Conservation (phyloP, 1,284 basidiomycete genomes). For the Ceratobasidium papillatum region DNA sequence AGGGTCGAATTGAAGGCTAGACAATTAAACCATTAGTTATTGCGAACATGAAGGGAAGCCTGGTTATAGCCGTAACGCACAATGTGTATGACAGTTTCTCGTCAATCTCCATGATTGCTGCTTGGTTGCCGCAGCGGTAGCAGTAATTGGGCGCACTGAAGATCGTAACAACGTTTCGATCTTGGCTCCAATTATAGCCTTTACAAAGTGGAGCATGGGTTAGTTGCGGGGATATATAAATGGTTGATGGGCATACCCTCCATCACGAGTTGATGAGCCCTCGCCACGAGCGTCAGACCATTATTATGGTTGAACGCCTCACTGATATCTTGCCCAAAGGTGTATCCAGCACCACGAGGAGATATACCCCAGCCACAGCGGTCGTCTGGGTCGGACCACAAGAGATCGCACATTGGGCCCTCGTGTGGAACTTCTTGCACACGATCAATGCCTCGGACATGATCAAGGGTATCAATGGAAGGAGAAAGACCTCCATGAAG, state of each 20-base stretch:
- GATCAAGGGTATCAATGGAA: conserved; percentile 99
- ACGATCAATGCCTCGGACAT: conserved; percentile 97
- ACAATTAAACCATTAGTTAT: conserved; percentile 50
- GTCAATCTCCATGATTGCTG: conserved; percentile 99
- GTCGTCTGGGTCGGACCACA: conserved; percentile 99
- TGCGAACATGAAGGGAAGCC: background rate
- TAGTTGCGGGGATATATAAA: conserved; percentile 39
- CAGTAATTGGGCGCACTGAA: conserved; percentile 99
- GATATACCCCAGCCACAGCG: conserved; percentile 99
- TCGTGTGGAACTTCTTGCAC: conserved; percentile 99
- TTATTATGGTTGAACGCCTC: conserved; percentile 99
- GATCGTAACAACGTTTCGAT: conserved; percentile 99
- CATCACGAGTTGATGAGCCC: conserved; percentile 98
- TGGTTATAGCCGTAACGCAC: conserved; percentile 57
- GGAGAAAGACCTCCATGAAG: conserved; percentile 98
- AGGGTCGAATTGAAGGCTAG: conserved; percentile 98
- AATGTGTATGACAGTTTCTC: conserved; percentile 97
- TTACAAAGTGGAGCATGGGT: conserved; percentile 17
- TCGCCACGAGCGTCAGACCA: conserved; percentile 93
- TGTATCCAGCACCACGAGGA: conserved; percentile 98
- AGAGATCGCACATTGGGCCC: conserved; percentile 98
- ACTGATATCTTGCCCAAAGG: conserved; percentile 98
- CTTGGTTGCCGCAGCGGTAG: conserved; percentile 99
- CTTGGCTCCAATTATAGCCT: conserved; percentile 97
- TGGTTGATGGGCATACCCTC: conserved; percentile 69